Evolutionary conservation across 345 rosid species (phyloP).

Genomic region (Lepidium africanum): DNA sequence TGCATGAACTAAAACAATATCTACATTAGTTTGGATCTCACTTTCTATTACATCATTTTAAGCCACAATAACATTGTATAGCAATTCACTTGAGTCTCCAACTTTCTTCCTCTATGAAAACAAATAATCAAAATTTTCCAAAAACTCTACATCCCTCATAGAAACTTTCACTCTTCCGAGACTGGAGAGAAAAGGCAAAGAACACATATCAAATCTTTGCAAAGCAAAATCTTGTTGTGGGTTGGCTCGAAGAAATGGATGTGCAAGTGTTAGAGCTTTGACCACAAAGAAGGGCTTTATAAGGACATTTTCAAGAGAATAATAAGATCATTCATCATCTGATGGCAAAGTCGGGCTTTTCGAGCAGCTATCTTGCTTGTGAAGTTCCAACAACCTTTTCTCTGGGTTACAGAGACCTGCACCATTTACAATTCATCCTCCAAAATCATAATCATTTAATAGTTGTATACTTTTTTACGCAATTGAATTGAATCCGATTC

Average conservation of each 20-base stretch:
- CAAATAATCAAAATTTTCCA: background rate
- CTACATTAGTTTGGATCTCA: background rate
- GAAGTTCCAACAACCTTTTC: conserved; percentile 67
- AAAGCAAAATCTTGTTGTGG: background rate
- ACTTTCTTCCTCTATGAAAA: background rate
- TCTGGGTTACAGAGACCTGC: conserved; percentile 85
- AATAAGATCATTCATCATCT: conserved; percentile 43
- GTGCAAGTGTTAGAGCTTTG: background rate
- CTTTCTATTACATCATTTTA: background rate
- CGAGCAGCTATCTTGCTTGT: conserved; percentile 63
- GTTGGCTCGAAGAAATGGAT: background rate
- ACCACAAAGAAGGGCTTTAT: background rate
- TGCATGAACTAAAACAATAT: background rate
- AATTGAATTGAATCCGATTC: background rate
- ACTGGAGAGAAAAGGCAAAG: background rate
- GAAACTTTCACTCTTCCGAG: background rate
- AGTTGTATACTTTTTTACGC: background rate
- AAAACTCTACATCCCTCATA: background rate
- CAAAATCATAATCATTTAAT: too few relatives aligned
- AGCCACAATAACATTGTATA: background rate
- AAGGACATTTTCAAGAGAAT: background rate
- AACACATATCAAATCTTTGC: background rate
- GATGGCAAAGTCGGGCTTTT: conserved; percentile 58
- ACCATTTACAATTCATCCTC: background rate
- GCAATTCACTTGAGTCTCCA: background rate